Conservation (phyloP, 1,284 basidiomycete species). For the Pseudozyma sp. region DNA sequence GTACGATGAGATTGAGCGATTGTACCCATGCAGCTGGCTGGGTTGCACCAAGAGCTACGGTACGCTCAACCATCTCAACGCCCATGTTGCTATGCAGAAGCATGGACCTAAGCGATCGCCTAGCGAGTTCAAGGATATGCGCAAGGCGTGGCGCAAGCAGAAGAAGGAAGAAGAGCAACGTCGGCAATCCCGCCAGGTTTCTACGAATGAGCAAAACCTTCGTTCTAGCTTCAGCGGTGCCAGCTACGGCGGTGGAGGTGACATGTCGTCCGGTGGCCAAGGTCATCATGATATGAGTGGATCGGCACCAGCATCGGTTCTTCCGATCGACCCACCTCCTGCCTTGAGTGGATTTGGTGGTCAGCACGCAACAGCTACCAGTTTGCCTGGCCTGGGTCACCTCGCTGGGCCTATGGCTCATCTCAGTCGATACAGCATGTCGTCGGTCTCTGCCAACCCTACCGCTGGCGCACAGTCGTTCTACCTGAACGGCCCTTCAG, state of each 20-base stretch:
- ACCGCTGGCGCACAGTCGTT: constrained; percentile 12
- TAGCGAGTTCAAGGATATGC: constrained; percentile 94
- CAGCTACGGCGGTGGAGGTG: constrained; percentile 2
- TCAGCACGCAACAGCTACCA: constrained; percentile 9
- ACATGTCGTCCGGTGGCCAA: constrained; percentile 8
- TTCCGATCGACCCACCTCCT: constrained; percentile 29
- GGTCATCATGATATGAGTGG: constrained; percentile 9
- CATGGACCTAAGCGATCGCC: constrained; percentile 86
- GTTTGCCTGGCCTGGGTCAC: constrained; percentile 19
- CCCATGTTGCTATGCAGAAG: constrained; percentile 91
- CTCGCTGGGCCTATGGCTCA: constrained; percentile 28
- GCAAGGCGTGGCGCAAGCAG: constrained; percentile 92
- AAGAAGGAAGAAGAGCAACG: constrained; percentile 79
- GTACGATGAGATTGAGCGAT: constrained; percentile 78
- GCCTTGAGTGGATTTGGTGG: constrained; percentile 20
- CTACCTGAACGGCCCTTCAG: constrained; percentile 16
- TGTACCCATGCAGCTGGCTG: constrained; percentile 84
- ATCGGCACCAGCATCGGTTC: constrained; percentile 11
- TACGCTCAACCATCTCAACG: constrained; percentile 90
- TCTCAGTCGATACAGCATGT: constrained; percentile 44
- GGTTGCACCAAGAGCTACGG: constrained; percentile 87
- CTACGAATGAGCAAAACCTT: constrained; percentile 17
- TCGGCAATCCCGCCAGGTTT: constrained; percentile 34
- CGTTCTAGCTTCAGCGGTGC: constrained; percentile 26
- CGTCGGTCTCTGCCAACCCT: constrained; percentile 24